A percentile compares a stretch with the other conserved stretches of the same genome.
These are phyloP conservation scores for Pichia sp. DNA, from an alignment of 1,139 yeast genomes.

Conservation along the genomic window DNA sequence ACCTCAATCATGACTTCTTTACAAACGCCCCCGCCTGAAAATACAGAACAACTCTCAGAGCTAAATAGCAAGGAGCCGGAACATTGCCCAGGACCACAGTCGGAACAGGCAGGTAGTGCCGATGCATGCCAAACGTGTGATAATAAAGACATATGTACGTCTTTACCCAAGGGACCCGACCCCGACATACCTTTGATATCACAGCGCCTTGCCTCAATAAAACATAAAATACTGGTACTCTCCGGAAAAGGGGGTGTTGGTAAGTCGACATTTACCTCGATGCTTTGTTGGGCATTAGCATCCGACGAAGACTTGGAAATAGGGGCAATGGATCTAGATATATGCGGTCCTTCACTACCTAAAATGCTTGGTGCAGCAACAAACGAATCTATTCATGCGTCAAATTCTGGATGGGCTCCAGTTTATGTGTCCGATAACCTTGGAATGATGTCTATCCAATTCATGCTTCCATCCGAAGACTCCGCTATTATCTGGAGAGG, in stretches of 20 bases:
- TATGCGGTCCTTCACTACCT: slow-evolving; percentile 96
- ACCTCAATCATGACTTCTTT: background rate
- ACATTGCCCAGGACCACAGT: slow-evolving; percentile 98
- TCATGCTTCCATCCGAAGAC: slow-evolving; percentile 90
- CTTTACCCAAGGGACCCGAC: slow-evolving; percentile 91
- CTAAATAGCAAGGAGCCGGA: slow-evolving; percentile 69
- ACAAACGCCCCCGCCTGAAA: slow-evolving; percentile 12
- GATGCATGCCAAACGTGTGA: slow-evolving; percentile 96
- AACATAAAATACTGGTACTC: slow-evolving; percentile 79
- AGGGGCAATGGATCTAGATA: slow-evolving; percentile 96
- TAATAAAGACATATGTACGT: slow-evolving; percentile 82
- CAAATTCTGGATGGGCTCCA: slow-evolving; percentile 94
- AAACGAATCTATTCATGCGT: slow-evolving; percentile 81
- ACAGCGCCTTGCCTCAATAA: slow-evolving; percentile 58
- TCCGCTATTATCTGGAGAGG: slow-evolving; percentile 98
- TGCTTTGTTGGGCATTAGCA: slow-evolving; percentile 94
- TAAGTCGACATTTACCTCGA: slow-evolving; percentile 89
- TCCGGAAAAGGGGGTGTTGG: slow-evolving; percentile 99
- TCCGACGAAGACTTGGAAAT: slow-evolving; percentile 83
- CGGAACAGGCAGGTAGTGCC: slow-evolving; percentile 87
- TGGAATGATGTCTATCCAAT: slow-evolving; percentile 94
- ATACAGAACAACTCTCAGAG: slow-evolving; percentile 6
- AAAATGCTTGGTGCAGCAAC: slow-evolving; percentile 85
- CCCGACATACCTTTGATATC: slow-evolving; percentile 85
- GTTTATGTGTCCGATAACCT: slow-evolving; percentile 92